Evolutionary conservation across 1,284 basidiomycete species (phyloP).

Genomic region (Apiotrichum porosum): DNA sequence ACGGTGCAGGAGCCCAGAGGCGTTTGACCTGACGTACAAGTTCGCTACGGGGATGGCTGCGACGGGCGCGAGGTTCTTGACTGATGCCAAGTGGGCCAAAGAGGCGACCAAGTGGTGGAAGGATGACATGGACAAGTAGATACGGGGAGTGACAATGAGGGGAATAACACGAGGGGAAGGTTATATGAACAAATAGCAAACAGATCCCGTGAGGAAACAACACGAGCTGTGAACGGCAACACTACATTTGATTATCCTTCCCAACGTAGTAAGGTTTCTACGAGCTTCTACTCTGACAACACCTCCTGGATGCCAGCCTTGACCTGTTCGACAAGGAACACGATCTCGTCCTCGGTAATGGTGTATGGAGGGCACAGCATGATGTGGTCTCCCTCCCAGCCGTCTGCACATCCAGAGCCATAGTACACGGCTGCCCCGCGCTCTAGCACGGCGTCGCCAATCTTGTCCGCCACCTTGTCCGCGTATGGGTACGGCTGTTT

Average conservation of each 20-base stretch:
- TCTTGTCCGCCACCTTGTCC: slow-evolving; percentile 18
- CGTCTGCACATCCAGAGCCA: slow-evolving; percentile 26
- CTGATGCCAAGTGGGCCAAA: slow-evolving; percentile 37
- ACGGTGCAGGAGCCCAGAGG: slow-evolving; percentile 16
- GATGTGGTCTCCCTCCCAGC: slow-evolving; percentile 36
- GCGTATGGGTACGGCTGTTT: slow-evolving; percentile 25
- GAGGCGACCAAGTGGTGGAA: slow-evolving; percentile 26
- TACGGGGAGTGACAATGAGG: too few species aligned
- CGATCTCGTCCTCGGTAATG: slow-evolving; percentile 29
- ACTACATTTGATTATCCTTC: too few species aligned
- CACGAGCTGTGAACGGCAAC: too few species aligned
- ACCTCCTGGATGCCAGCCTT: slow-evolving; percentile 18
- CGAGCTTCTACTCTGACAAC: slow-evolving; percentile 1
- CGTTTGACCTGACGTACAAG: slow-evolving; percentile 32
- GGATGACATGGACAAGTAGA: slow-evolving; percentile 17
- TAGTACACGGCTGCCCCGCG: slow-evolving; percentile 30
- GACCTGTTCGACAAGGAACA: slow-evolving; percentile 13
- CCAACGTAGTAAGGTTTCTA: too few species aligned
- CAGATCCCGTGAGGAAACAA: too few species aligned
- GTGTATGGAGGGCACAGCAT: slow-evolving; percentile 38
- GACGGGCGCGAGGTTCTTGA: slow-evolving; percentile 36
- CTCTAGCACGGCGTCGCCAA: slow-evolving; percentile 24
- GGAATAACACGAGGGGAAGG: too few species aligned
- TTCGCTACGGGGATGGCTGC: slow-evolving; percentile 40
- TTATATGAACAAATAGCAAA: too few species aligned